phyloP scores from a whole-genome alignment of 192 early-diverging fungal genomes.

The Linnemannia exigua region DNA sequence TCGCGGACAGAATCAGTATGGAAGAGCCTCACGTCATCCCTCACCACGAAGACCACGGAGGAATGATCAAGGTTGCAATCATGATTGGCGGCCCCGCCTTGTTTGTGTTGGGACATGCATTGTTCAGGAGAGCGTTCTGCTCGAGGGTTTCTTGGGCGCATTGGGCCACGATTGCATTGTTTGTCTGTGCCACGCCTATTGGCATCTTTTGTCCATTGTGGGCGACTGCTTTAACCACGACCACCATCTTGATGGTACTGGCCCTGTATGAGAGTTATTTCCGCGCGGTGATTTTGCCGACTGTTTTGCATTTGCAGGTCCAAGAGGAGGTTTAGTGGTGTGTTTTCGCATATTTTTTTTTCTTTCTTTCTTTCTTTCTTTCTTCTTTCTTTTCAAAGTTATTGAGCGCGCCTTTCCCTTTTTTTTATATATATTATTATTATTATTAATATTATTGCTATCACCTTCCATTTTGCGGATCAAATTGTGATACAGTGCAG shows the following conservation, averaged over 20 bases:
- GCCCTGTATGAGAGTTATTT: slow-evolving; percentile 36
- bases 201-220: slow-evolving; percentile 28
- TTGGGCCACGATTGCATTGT: slow-evolving; percentile 12
- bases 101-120: slow-evolving; percentile 42
- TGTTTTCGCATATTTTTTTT: not conserved
- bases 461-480: too few species aligned
- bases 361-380: not conserved
- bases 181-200: slow-evolving; percentile 40
- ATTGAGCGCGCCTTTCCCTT: not conserved
- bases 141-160: slow-evolving; percentile 16
- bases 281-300: slow-evolving; percentile 19
- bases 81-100: slow-evolving; percentile 43
- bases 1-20: slow-evolving; percentile 40
- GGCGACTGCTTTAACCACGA: slow-evolving; percentile 38
- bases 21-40: slow-evolving; percentile 27
- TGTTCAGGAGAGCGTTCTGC: slow-evolving; percentile 39
- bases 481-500: too few species aligned
- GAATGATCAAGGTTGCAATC: slow-evolving; percentile 27
- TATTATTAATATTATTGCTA: too few species aligned
- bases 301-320: not conserved
- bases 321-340: not conserved
- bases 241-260: slow-evolving; percentile 12
- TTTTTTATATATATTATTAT: too few species aligned
- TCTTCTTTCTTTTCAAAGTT: not conserved
- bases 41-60: slow-evolving; percentile 14